phyloP scores from a whole-genome alignment of 495 filamentous ascomycete species.

The Xylaria cubensis region DNA sequence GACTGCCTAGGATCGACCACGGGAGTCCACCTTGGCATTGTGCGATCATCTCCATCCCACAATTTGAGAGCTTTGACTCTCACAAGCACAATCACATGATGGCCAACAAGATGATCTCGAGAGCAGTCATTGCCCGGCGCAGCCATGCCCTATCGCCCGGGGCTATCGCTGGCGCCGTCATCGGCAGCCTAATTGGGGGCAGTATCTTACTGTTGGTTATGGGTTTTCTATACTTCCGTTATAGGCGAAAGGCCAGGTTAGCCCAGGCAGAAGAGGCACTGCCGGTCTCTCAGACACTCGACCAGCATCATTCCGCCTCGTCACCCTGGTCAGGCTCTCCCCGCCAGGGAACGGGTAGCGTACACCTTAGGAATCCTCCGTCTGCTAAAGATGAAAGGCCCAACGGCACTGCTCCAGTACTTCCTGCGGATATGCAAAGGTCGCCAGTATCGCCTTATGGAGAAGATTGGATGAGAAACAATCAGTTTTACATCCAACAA shows the following conservation, averaged over 20 bases:
- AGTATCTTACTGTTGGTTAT: constrained; percentile 37
- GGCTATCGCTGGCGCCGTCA: constrained; percentile 41
- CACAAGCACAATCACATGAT: constrained; percentile 28
- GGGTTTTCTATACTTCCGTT: constrained; percentile 44
- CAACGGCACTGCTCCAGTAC: constrained; percentile 28
- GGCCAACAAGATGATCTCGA: constrained; percentile 21
- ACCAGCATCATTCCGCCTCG: constrained; percentile 27
- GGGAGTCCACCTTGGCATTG: constrained; percentile 9
- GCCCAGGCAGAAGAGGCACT: constrained; percentile 31
- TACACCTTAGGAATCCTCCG: constrained; percentile 20
- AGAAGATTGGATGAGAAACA: constrained; percentile 29
- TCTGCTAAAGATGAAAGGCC: constrained; percentile 30
- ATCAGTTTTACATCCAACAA: constrained; percentile 28
- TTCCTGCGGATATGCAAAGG: constrained; percentile 30
- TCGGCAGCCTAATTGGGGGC: constrained; percentile 41
- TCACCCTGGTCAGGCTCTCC: constrained; percentile 29
- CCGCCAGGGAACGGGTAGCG: constrained; percentile 20
- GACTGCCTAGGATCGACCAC: not conserved
- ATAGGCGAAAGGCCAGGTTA: constrained; percentile 34
- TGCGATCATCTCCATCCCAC: constrained; percentile 9
- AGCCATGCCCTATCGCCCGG: constrained; percentile 36
- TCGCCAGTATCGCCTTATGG: constrained; percentile 26
- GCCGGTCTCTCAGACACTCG: constrained; percentile 27
- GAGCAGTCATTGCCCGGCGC: constrained; percentile 29
- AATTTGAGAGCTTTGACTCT: constrained; percentile 24